phyloP scores from a whole-genome alignment of 140 eudicot species.

The Flaveria floridana region DNA sequence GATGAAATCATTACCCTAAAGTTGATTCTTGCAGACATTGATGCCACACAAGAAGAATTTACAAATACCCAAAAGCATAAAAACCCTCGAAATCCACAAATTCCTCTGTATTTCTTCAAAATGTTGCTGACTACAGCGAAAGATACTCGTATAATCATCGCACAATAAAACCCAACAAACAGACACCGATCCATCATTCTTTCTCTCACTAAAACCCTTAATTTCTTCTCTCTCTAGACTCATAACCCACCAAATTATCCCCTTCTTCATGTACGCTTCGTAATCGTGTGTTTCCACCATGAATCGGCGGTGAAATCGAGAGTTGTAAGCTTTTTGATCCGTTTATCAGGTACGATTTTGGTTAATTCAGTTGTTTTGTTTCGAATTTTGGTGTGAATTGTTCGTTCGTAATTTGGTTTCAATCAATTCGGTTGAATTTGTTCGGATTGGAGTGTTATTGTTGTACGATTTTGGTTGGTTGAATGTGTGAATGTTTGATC shows the following conservation, averaged over 20 bases:
- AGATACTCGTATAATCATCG: conserved; percentile 18
- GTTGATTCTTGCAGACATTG: background rate
- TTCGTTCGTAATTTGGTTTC: background rate
- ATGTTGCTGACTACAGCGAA: conserved; percentile 1
- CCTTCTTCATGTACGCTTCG: background rate
- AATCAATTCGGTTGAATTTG: background rate
- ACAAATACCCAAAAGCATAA: conserved; percentile 6
- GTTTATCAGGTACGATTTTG: conserved; percentile 28
- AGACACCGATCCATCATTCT: conserved; percentile 27
- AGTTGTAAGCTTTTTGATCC: conserved; percentile 15
- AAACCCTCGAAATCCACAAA: conserved; percentile 21
- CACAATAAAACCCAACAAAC: conserved; percentile 18
- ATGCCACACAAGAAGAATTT: background rate
- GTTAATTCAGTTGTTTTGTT: background rate
- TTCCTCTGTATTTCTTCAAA: background rate
- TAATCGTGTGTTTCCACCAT: conserved; percentile 13
- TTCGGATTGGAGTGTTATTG: background rate
- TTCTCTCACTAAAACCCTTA: conserved; percentile 39
- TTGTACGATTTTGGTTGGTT: conserved; percentile 4
- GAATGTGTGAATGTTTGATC: conserved; percentile 22
- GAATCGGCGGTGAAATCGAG: conserved; percentile 4
- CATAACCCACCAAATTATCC: conserved; percentile 23
- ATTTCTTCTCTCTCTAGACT: conserved; percentile 29
- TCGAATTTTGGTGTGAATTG: conserved; percentile 9
- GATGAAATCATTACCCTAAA: conserved; percentile 13